These are phyloP conservation scores for Saccharomyces hybrid DNA, from an alignment of 1,139 yeast species.

Conservation along the genomic window DNA sequence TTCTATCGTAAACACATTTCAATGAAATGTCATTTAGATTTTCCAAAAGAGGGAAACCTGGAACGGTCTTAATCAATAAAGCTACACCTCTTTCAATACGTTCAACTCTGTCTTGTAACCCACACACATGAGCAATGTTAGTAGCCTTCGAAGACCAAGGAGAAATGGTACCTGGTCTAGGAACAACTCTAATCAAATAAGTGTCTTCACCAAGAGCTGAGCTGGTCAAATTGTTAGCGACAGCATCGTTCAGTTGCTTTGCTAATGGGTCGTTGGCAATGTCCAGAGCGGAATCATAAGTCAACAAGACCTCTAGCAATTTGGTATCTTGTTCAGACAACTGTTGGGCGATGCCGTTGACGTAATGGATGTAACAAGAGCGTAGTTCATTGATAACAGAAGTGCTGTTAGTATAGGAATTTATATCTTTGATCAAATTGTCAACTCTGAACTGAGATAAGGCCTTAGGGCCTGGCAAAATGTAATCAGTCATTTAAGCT, in stretches of 20 bases:
- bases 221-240: conserved; percentile 21
- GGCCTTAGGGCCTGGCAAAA: conserved; percentile 86
- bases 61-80: conserved; percentile 58
- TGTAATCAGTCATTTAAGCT: conserved; percentile 13
- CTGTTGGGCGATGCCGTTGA: conserved; percentile 45
- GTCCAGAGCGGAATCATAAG: conserved; percentile 68
- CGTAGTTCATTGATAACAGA: conserved; percentile 59
- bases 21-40: conserved; percentile 49
- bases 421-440: conserved; percentile 64
- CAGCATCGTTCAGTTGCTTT: conserved; percentile 41
- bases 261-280: conserved; percentile 40
- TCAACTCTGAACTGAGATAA: conserved; percentile 79
- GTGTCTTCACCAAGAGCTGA: conserved; percentile 42
- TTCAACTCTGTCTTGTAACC: conserved; percentile 59
- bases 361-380: conserved; percentile 75
- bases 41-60: conserved; percentile 56
- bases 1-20: conserved; percentile 78
- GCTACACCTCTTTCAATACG: conserved; percentile 90
- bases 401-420: conserved; percentile 45
- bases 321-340: conserved; percentile 36
- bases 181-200: conserved; percentile 67
- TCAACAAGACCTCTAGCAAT: conserved; percentile 57
- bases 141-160: conserved; percentile 99
- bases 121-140: conserved; percentile 85
- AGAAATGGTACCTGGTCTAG: conserved; percentile 93